These are phyloP conservation scores for Aspergillus hancockii DNA, from an alignment of 495 filamentous ascomycete species.

Conservation along the genomic window DNA sequence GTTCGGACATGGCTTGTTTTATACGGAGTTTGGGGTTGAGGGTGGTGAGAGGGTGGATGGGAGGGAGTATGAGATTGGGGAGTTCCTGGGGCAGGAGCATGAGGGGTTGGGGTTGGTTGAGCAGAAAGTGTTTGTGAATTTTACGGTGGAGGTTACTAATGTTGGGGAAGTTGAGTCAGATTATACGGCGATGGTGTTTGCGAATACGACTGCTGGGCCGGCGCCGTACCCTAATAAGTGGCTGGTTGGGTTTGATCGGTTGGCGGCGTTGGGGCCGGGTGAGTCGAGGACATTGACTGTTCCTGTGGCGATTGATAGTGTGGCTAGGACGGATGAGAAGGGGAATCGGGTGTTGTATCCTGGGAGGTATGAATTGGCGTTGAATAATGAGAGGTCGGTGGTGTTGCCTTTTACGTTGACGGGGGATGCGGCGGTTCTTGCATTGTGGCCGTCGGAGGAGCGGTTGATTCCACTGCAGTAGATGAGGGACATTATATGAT, in stretches of 20 bases:
- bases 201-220: constrained; percentile 57
- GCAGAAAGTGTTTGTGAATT: constrained; percentile 46
- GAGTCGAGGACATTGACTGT: constrained; percentile 39
- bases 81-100: constrained; percentile 29
- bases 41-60: constrained; percentile 6
- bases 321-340: constrained; percentile 57
- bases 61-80: constrained; percentile 29
- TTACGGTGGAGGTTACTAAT: constrained; percentile 50
- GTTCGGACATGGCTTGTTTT: constrained; percentile 59
- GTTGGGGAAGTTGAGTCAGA: constrained; percentile 56
- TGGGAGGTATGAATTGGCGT: constrained; percentile 58
- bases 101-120: constrained; percentile 26
- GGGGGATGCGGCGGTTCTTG: constrained; percentile 30
- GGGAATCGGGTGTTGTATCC: constrained; percentile 68
- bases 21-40: constrained; percentile 48
- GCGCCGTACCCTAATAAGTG: constrained; percentile 63
- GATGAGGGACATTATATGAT: not conserved
- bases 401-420: constrained; percentile 33
- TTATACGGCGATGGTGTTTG: constrained; percentile 60
- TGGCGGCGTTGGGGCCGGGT: constrained; percentile 46
- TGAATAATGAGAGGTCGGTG: constrained; percentile 50
- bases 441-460: constrained; percentile 35
- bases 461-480: constrained; percentile 22
- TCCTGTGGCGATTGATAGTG: constrained; percentile 54
- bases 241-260: constrained; percentile 59